Percentiles rank a stretch among this genome's conserved stretches.
Conservation (phyloP, 257 asterid species). For the Solanum neorickii region DNA sequence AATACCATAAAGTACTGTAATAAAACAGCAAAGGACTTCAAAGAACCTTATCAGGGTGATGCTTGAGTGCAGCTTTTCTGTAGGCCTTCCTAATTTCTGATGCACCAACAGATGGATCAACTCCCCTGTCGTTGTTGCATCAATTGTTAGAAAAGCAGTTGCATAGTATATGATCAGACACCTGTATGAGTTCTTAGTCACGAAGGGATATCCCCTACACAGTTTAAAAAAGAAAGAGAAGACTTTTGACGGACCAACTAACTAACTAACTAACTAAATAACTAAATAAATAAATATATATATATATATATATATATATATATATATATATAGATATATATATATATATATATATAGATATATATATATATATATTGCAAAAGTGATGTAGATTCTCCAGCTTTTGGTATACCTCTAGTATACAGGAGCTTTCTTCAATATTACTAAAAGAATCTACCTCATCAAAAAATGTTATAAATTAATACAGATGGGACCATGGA, state of each 20-base stretch:
- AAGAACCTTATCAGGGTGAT: slow-evolving; percentile 94
- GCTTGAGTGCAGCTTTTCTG: slow-evolving; percentile 85
- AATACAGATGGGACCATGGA: too few relatives aligned
- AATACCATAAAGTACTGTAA: not conserved
- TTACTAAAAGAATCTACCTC: not conserved
- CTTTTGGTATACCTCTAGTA: not conserved
- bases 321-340: too few relatives aligned
- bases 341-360: too few relatives aligned
- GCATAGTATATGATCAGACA: not conserved
- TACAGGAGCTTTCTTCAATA: not conserved
- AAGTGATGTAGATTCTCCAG: not conserved
- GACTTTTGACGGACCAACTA: not conserved
- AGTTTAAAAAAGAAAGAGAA: not conserved
- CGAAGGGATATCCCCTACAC: not conserved
- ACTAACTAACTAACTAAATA: too few relatives aligned
- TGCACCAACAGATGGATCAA: slow-evolving; percentile 72
- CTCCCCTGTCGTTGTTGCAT: slow-evolving; percentile 55
- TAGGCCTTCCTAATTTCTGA: slow-evolving; percentile 87
- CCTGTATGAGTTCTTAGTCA: not conserved
- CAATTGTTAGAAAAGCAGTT: not conserved
- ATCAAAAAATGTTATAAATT: not conserved
- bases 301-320: too few relatives aligned
- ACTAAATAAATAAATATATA: too few relatives aligned
- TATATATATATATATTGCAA: not conserved
- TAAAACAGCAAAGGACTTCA: slow-evolving; percentile 3